Percentiles rank a stretch among this genome's conserved stretches.
These are phyloP conservation scores for Fusarium mangiferae DNA, from an alignment of 2,329 filamentous ascomycete species.

Conservation along the genomic window DNA sequence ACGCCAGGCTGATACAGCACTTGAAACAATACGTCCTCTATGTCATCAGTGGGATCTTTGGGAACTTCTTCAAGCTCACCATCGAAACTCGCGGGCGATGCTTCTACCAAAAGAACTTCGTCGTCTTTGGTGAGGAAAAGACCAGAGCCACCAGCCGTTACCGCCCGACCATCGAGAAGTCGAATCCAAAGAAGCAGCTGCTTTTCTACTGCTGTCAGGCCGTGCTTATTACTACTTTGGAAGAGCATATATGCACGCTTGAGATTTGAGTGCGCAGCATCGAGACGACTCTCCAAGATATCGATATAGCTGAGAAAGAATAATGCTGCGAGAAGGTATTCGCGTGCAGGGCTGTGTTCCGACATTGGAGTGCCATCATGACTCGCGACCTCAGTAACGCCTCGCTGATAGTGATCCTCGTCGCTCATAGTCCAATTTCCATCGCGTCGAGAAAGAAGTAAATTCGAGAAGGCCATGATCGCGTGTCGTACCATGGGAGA, in stretches of 20 bases:
- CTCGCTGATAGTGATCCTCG: slow-evolving; percentile 52
- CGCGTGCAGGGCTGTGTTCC: slow-evolving; percentile 47
- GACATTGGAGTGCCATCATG: slow-evolving; percentile 37
- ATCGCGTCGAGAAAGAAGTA: slow-evolving; percentile 53
- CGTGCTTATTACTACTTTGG: slow-evolving; percentile 52
- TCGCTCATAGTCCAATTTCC: slow-evolving; percentile 47
- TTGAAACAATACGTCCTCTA: slow-evolving; percentile 64
- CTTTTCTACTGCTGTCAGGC: slow-evolving; percentile 55
- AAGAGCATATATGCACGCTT: slow-evolving; percentile 61
- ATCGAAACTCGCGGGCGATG: slow-evolving; percentile 54
- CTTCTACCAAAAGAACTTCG: slow-evolving; percentile 56
- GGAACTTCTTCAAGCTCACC: slow-evolving; percentile 42
- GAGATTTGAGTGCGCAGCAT: slow-evolving; percentile 60
- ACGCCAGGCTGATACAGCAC: slow-evolving; percentile 65
- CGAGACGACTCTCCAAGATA: slow-evolving; percentile 55
- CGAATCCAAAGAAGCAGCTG: slow-evolving; percentile 65
- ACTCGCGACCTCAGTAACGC: slow-evolving; percentile 48
- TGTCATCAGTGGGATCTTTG: slow-evolving; percentile 47
- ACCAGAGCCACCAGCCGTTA: slow-evolving; percentile 66
- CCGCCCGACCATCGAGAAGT: slow-evolving; percentile 64
- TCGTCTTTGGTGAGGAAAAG: slow-evolving; percentile 61
- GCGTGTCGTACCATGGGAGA: slow-evolving; percentile 60
- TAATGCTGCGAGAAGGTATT: slow-evolving; percentile 60
- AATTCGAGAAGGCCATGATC: slow-evolving; percentile 62
- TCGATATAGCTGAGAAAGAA: slow-evolving; percentile 67